Base-by-base conservation (phyloP, 192 early-diverging fungal genomes). In the Gaertneriomyces sp. region DNA sequence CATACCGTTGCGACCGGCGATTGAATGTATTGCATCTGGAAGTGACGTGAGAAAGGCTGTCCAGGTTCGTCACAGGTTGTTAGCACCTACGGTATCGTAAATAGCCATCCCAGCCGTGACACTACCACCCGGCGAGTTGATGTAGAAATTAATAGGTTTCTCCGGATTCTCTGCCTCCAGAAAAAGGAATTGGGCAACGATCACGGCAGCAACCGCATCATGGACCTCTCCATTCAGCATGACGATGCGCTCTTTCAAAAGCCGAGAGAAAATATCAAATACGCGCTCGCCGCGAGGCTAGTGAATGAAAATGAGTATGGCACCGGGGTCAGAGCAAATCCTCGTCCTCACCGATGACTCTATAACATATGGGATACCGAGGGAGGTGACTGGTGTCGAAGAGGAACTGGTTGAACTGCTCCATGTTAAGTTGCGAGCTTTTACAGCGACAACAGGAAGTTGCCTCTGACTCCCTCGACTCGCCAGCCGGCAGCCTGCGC, bases 61-160 rank as follows among this genome's bases (percentile, higher is more conserved):
- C 25, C 25, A 33, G 25, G 25, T 33, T 33, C 25, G 25, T 33
- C 25, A 33, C 2, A 33, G 2, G 2, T 33, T 33, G 25, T 33
- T 33, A 33, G 16, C 10, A 69, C 68, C 73, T 79, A 88, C 89
- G 2, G 91, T 91, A 71, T 93, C 90, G 74, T 95, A 95, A 53
- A 93, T 93, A 10, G 91, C 77, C 90, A 99, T 86, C 9, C 94
- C 96, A 10, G 93, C 84, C 3, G 94, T 99, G 8, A 99, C 95
- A 72, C 84, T 89, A 58, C 96, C 95, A 43, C 96, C 95, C 10
- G 96, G 96, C 44, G 91, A 94, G 76, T 99, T 99, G 79, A 99
- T 94, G 74, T 99, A 99, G 55, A 99, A 79, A 42, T 86, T 88
- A 63, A 99, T 92, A 19, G 91, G 90, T 75, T 96, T 97, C 52